Evolutionary conservation across 148 eudicot species (phyloP), one percentile per base, ranked within the genome.

Genomic region (Chenopodium suecicum): DNA sequence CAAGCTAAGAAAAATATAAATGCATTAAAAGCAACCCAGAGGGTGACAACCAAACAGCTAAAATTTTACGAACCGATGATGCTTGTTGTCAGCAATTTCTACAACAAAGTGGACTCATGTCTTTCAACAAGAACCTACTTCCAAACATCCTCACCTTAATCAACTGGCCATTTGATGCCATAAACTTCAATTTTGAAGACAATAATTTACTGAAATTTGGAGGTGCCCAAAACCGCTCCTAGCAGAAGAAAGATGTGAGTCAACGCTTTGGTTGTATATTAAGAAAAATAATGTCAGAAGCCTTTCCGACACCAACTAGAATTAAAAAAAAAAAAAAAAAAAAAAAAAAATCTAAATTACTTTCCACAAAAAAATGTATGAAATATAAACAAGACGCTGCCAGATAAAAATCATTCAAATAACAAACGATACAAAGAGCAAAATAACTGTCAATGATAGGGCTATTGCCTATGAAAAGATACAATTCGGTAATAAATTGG

Each of bases 141-240:
- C 10, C n/a, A 54, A 68, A 46, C 52, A 74, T 34, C 22, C 80
- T 88, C 89, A 95, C 98, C 98, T 93, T 92, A 4, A 84, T 58
- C 75, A 95, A 64, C 69, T 84, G 90, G 25, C 94, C 94, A 73
- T 84, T 84, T 68, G 90, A 90, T 27, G 84, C 87, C 92, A 91
- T 85, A 74, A 76, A 82, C 90, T 90, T 90, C 81, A 92, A 83
- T 79, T 88, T 89, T 83, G 87, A 85, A 47, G 85, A 86, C 89
- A 93, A 79, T 75, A 86, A 78, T 79, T 79, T 90, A 29, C 86
- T 90, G 82, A 96, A 82, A 83, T 96, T 89, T 79, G 88, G 82
- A 86, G 98, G 94, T 67, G 91, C 91, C 77, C 81, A 87, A 87
- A 91, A 87, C 77, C 86, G 88, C 75, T 91, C 97, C 99, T 96